Conservation (phyloP, 2,329 filamentous ascomycete genomes). For the Parasarocladium wereldwijsianum region DNA sequence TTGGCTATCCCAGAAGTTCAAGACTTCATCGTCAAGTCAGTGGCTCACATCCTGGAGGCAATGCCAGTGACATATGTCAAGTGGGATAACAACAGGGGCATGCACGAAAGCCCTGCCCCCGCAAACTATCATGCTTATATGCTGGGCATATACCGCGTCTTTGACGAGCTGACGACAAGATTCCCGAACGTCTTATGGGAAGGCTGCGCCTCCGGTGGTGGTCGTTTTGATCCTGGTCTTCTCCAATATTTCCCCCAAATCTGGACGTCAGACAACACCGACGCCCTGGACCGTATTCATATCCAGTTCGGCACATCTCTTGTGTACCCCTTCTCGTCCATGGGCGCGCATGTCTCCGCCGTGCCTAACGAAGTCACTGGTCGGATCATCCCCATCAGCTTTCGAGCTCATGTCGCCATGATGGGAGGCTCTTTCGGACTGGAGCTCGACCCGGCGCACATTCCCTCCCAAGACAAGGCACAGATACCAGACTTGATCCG, state of each 20-base stretch:
- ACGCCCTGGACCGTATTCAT: conserved; percentile 42
- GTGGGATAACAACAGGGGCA: conserved; percentile 54
- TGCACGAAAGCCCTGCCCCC: conserved; percentile 43
- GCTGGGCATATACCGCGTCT: conserved; percentile 47
- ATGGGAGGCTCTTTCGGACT: conserved; percentile 56
- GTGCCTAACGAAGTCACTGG: conserved; percentile 43
- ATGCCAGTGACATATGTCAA: conserved; percentile 46
- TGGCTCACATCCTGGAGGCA: conserved; percentile 37
- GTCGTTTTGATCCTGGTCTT: conserved; percentile 47
- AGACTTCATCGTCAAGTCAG: conserved; percentile 41
- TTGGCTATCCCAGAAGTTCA: conserved; percentile 46
- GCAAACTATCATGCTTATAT: conserved; percentile 44
- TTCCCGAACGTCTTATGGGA: conserved; percentile 52
- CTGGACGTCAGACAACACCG: conserved; percentile 53
- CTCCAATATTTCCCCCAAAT: conserved; percentile 51
- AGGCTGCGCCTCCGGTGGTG: conserved; percentile 50
- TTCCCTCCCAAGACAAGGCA: conserved; percentile 33
- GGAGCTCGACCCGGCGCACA: conserved; percentile 41
- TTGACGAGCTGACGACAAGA: conserved; percentile 40
- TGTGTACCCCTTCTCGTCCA: conserved; percentile 45
- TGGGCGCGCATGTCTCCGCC: conserved; percentile 50
- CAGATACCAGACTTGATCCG: conserved; percentile 38
- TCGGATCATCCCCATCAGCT: conserved; percentile 39
- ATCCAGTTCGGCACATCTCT: conserved; percentile 52
- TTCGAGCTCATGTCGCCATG: conserved; percentile 51